Conservation (phyloP, 2,329 filamentous ascomycete genomes). For the Didymellaceae sp. region DNA sequence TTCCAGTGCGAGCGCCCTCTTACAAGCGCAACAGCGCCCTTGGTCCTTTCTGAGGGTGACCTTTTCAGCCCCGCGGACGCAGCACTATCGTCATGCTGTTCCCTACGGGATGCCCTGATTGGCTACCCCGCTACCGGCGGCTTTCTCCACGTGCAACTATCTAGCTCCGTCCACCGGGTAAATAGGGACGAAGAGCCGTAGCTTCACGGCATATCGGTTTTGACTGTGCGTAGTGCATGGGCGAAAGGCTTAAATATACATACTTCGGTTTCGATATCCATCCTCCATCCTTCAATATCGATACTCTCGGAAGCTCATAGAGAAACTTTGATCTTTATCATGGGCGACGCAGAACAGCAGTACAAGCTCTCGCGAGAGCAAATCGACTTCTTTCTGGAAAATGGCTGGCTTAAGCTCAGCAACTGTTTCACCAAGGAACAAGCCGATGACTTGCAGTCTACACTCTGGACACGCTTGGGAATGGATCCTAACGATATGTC, state of each 20-base stretch:
- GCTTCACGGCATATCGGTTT: conserved; percentile 3
- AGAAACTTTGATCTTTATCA: conserved; percentile 1
- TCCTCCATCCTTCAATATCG: no score
- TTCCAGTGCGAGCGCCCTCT: conserved; percentile 1
- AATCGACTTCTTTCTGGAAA: conserved; percentile 60
- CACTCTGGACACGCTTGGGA: conserved; percentile 69
- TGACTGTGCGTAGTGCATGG: neutral
- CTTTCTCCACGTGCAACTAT: neutral
- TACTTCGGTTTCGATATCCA: no score
- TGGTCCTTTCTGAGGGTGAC: neutral
- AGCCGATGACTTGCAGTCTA: conserved; percentile 56
- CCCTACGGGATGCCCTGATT: conserved; percentile 2
- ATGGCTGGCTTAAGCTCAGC: conserved; percentile 63
- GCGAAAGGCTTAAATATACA: conserved; percentile 3
- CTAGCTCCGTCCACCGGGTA: conserved; percentile 11
- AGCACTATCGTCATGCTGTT: conserved; percentile 1
- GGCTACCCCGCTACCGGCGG: conserved; percentile 3
- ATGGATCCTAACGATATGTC: conserved; percentile 68
- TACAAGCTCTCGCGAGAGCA: conserved; percentile 54
- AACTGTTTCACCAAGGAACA: conserved; percentile 60
- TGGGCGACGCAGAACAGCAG: conserved; percentile 29
- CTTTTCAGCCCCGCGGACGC: neutral
- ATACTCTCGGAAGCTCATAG: no score
- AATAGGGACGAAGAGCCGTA: conserved; percentile 17
- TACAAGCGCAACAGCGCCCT: conserved; percentile 1